A percentile compares a stretch with the other conserved stretches of the same genome.
Evolutionary conservation across 345 rosid genomes (phyloP).

Genomic region (Euclidium syriacum): DNA sequence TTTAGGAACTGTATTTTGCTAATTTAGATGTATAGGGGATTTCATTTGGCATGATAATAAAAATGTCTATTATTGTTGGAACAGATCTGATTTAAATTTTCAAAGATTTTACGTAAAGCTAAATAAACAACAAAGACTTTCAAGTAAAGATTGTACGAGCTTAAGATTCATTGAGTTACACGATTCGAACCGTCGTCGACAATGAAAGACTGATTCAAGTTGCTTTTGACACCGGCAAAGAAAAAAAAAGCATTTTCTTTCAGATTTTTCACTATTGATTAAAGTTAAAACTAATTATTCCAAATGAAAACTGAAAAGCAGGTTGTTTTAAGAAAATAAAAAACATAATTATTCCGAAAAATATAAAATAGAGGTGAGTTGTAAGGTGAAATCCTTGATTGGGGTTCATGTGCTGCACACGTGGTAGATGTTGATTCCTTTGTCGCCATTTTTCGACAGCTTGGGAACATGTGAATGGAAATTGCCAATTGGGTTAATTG

Average conservation of each 20-base stretch:
- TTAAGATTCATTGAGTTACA: conserved; percentile 10
- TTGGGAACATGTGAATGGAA: conserved; percentile 4
- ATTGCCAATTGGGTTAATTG: no score
- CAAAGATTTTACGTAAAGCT: neutral
- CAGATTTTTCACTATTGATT: neutral
- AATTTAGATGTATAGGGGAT: neutral
- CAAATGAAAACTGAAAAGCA: no score
- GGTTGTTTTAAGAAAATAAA: no score
- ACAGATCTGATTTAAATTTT: neutral
- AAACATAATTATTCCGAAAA: neutral
- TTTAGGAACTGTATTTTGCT: neutral
- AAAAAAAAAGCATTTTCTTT: neutral
- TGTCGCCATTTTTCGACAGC: conserved; percentile 12
- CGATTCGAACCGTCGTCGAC: conserved; percentile 24
- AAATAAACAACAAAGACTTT: conserved; percentile 4
- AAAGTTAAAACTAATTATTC: no score
- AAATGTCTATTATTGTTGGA: neutral
- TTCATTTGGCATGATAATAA: neutral
- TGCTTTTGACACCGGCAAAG: neutral
- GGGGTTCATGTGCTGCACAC: conserved; percentile 24
- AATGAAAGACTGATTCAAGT: conserved; percentile 1
- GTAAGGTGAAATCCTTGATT: neutral
- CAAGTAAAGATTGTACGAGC: neutral
- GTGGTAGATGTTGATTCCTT: conserved; percentile 16
- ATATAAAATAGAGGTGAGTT: neutral